These are phyloP conservation scores for Annulohypoxylon stygium DNA, from an alignment of 495 filamentous ascomycete genomes.

Conservation along the genomic window DNA sequence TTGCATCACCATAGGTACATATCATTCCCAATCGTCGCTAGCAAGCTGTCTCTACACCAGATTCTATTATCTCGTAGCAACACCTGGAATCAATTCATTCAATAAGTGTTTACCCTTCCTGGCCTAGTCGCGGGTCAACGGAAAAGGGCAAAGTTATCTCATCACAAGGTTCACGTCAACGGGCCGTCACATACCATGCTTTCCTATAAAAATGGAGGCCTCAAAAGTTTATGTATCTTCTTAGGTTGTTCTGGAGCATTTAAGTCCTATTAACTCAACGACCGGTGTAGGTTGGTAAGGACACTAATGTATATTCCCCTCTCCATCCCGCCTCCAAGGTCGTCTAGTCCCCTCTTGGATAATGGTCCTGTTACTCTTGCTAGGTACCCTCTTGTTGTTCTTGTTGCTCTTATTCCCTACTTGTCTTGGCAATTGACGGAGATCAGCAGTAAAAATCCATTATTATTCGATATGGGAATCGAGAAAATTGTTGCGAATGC, in stretches of 20 bases:
- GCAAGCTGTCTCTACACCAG: background rate
- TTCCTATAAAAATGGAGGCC: background rate
- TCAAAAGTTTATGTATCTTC: background rate
- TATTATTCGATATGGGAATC: background rate
- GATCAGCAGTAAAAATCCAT: background rate
- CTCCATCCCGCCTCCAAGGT: conserved; percentile 2
- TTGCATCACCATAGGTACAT: background rate
- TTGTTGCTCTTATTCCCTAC: background rate
- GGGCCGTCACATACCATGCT: background rate
- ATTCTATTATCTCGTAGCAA: background rate
- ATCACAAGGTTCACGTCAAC: conserved; percentile 1
- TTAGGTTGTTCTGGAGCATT: background rate
- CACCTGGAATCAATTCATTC: background rate
- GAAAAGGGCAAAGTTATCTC: background rate
- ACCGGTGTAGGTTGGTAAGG: background rate
- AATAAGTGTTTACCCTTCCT: background rate
- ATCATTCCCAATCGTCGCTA: background rate
- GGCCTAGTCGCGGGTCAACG: background rate
- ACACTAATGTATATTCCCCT: conserved; percentile 1
- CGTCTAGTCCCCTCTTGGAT: background rate
- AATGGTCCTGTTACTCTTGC: background rate
- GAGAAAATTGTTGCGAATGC: background rate
- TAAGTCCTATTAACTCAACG: background rate
- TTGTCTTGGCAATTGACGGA: background rate
- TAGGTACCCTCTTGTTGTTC: too few relatives aligned